Evolutionary conservation across 2,329 filamentous ascomycete genomes (phyloP), one percentile per base, ranked within the genome.

Genomic region (Stagonosporopsis chrysanthemi): DNA sequence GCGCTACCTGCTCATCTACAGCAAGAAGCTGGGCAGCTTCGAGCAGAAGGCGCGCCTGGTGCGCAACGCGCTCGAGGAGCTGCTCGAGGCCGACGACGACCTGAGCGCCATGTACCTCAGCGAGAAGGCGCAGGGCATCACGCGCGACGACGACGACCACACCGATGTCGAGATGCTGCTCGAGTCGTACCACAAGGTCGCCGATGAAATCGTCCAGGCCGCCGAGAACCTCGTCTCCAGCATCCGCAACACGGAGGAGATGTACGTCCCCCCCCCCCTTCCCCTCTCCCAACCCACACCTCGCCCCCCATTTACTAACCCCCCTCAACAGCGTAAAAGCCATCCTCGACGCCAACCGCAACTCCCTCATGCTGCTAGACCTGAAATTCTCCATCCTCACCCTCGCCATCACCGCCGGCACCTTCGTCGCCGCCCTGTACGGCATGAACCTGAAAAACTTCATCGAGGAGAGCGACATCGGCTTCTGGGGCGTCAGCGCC

Each of bases 391-490:
- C 90, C 73, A 93, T 99, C 58, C 91, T 92, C 55, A 98, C 95
- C 1, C 86, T 99, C 4, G 92, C 93, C n/a, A 87, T 98, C 44
- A 94, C 92, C 52, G 92, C 93, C 73, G 95, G 95, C 52, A 97
- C 95, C 46, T 96, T 98, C 73, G 85, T 97, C 69, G 96, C 95
- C 8, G 93, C 93, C n/a, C 87, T 99, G n/a, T 99, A 98, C 83
- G 95, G 95, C 68, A 98, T 98, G 93, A 99, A 99, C 80, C 82
- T 99, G 63, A 96, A 97, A 75, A 98, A 98, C 78, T 98, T 97
- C 77, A 92, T 98, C 68, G 95, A 99, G 80, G 94, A 98, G 74
- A 93, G 90, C 1, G 86, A 91, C 76, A 85, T 91, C 76, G 95
- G 94, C 11, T 98, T 99, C 75, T 84, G 83, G 43, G 86, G 86